Conservation (phyloP, 768 basidiomycete species). For the Strobilomyces confusus region DNA sequence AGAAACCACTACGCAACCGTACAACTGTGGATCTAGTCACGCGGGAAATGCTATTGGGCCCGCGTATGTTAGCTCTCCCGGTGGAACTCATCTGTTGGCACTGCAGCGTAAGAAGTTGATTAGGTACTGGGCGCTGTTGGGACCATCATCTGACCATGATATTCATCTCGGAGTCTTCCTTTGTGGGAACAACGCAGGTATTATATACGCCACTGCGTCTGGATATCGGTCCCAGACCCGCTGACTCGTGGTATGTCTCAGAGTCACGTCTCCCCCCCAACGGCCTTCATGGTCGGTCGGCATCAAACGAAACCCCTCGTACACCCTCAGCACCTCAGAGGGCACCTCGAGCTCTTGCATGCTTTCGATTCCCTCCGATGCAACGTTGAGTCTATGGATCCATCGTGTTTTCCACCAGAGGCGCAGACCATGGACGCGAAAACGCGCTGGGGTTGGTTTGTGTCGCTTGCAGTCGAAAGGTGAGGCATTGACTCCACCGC, state of each 20-base stretch:
- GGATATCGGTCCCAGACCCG: too few species aligned
- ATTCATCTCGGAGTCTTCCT: too few species aligned
- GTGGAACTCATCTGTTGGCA: too few species aligned
- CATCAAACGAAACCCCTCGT: constrained; percentile 11
- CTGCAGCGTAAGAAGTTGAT: too few species aligned
- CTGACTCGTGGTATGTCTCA: not conserved
- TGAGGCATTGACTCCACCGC: not conserved
- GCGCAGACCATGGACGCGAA: constrained; percentile 10
- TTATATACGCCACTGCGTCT: too few species aligned
- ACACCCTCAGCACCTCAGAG: constrained; percentile 19
- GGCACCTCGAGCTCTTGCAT: constrained; percentile 18
- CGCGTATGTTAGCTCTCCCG: too few species aligned
- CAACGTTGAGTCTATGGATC: constrained; percentile 14
- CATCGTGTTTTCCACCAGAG: constrained; percentile 11
- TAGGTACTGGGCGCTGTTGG: too few species aligned
- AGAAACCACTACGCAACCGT: too few species aligned
- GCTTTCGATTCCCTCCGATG: constrained; percentile 21
- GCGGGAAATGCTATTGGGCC: too few species aligned
- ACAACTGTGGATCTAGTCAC: too few species aligned
- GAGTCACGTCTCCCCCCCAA: not conserved
- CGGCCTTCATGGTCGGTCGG: not conserved
- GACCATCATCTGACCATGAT: too few species aligned
- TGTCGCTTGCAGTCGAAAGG: constrained; percentile 34
- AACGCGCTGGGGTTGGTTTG: constrained; percentile 35
- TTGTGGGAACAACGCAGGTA: too few species aligned